Percentiles rank a stretch among this genome's conserved stretches.
Conservation (phyloP, 129 eudicot species). For the Sambucus nigra region DNA sequence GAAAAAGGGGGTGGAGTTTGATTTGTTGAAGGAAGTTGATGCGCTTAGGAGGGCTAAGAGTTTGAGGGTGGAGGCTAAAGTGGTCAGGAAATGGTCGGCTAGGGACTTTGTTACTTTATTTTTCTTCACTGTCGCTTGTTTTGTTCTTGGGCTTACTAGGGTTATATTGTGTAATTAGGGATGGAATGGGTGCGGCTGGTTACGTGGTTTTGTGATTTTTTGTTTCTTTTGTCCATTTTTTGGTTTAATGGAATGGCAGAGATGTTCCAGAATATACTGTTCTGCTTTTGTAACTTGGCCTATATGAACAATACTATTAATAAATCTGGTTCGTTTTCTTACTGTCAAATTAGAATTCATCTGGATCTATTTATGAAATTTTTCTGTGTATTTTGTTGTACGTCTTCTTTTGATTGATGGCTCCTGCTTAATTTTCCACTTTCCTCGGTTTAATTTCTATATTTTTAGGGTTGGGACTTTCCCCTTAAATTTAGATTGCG, state of each 20-base stretch:
- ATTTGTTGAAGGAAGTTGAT: slow-evolving; percentile 86
- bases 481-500: no score
- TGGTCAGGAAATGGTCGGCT: slow-evolving; percentile 66
- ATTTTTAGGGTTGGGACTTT: no score
- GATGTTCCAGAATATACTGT: slow-evolving; percentile 16
- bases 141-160: slow-evolving; percentile 68
- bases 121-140: slow-evolving; percentile 54
- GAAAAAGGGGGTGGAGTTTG: slow-evolving; percentile 82
- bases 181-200: background rate
- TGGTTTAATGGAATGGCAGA: background rate
- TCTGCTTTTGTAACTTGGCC: slow-evolving; percentile 15
- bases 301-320: background rate
- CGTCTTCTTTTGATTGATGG: no score
- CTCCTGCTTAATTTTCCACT: no score
- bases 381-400: no score
- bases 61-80: slow-evolving; percentile 54
- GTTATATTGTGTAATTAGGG: slow-evolving; percentile 50
- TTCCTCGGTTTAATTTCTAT: no score
- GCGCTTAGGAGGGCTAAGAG: slow-evolving; percentile 84
- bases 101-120: slow-evolving; percentile 70
- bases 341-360: no score
- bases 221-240: background rate
- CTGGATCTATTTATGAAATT: no score
- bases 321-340: background rate
- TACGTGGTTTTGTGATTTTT: background rate